phyloP scores from a whole-genome alignment of 2,329 filamentous ascomycete species.

The Fusarium humuli region DNA sequence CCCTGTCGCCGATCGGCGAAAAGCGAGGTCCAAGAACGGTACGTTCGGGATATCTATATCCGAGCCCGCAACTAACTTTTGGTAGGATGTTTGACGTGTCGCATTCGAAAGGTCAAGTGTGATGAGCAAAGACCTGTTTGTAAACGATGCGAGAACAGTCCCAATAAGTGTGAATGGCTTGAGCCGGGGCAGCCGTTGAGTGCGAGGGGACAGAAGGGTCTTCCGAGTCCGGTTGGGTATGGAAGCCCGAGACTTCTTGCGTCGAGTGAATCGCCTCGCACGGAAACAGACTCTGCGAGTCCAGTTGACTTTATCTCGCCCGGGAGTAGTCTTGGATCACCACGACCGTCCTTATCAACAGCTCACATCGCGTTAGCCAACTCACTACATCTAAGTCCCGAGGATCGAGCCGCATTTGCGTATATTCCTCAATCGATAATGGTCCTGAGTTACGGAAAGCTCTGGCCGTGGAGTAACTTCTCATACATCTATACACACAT shows the following conservation, averaged over 20 bases:
- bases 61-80: background rate
- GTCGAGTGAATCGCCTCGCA: conserved; percentile 7
- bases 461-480: conserved; percentile 41
- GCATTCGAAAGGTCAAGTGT: conserved; percentile 43
- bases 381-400: conserved; percentile 22
- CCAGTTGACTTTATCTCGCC: background rate
- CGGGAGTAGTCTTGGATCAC: background rate
- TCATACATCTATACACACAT: conserved; percentile 38
- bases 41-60: background rate
- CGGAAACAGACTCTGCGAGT: background rate
- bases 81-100: conserved; percentile 38
- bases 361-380: conserved; percentile 31
- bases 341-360: conserved; percentile 7
- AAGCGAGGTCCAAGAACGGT: conserved; percentile 41
- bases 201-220: conserved; percentile 1
- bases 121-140: conserved; percentile 37
- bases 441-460: conserved; percentile 37
- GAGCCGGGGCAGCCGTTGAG: conserved; percentile 26
- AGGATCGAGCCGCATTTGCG: conserved; percentile 30
- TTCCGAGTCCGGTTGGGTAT: background rate
- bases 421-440: conserved; percentile 34
- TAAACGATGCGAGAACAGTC: conserved; percentile 32
- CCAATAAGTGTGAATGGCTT: conserved; percentile 40
- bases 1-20: conserved; percentile 24
- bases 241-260: background rate